Evolutionary conservation across 202 grass and related monocot genomes (phyloP).

Genomic region (Tripidium arundinaceum): DNA sequence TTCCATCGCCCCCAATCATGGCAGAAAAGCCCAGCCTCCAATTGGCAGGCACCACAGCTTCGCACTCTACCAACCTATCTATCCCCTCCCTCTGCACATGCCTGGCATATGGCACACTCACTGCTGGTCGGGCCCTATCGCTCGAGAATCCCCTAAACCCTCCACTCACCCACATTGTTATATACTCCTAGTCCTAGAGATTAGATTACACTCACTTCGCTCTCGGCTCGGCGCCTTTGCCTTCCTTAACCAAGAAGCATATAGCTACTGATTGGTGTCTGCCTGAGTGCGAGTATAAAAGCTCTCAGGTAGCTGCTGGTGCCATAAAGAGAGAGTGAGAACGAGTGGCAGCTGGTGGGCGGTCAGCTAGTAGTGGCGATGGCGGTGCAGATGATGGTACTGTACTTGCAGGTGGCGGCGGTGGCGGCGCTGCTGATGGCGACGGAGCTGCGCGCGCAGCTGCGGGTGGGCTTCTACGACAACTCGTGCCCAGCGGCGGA

Average conservation of each 20-base stretch:
- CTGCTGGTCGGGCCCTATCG: not conserved
- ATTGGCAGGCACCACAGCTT: constrained; percentile 16
- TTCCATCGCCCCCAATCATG: constrained; percentile 39
- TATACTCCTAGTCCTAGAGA: not conserved
- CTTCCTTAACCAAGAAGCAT: constrained; percentile 58
- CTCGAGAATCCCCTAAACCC: constrained; percentile 11
- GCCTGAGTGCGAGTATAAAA: not conserved
- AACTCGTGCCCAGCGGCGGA: constrained; percentile 65
- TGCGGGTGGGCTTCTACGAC: constrained; percentile 69
- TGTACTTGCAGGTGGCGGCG: constrained; percentile 10
- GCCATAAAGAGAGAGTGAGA: constrained; percentile 28
- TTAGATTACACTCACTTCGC: constrained; percentile 7
- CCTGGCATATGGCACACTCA: constrained; percentile 31
- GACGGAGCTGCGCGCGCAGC: constrained; percentile 43
- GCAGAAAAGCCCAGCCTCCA: constrained; percentile 23
- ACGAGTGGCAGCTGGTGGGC: not conserved
- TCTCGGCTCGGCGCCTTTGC: not conserved
- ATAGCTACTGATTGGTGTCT: not conserved
- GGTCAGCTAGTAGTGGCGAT: no score
- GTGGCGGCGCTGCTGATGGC: constrained; percentile 33
- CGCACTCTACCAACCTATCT: constrained; percentile 41
- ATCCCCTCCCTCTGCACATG: constrained; percentile 35
- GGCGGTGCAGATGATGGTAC: constrained; percentile 7
- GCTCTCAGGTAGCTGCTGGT: not conserved
- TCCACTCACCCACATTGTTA: not conserved